Evolutionary conservation across 1,284 basidiomycete genomes (phyloP).

Genomic region (Boletus smithii): DNA sequence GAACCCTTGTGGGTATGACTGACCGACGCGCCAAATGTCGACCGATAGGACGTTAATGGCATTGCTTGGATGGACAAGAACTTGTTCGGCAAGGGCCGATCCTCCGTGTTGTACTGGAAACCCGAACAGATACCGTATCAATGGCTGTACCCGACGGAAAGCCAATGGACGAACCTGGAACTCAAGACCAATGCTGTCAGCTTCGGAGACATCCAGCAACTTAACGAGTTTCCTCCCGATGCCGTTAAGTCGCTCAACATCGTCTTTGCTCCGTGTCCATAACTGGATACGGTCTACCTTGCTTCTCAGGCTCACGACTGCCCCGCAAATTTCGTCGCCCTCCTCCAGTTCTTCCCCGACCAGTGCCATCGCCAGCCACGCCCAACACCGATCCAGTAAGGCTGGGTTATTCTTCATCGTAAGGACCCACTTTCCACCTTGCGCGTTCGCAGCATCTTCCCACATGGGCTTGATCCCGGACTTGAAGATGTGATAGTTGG

Average conservation of each 20-base stretch:
- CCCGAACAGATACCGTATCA: conserved; percentile 4
- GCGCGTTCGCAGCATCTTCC: conserved; percentile 90
- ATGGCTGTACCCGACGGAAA: conserved; percentile 1
- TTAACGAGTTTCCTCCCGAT: conserved; percentile 82
- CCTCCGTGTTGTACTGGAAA: conserved; percentile 73
- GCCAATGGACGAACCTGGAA: conserved; percentile 63
- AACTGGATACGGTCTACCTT: conserved; percentile 88
- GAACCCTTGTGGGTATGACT: conserved; percentile 25
- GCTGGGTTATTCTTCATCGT: conserved; percentile 83
- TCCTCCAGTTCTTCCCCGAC: conserved; percentile 90
- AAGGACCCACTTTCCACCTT: conserved; percentile 92
- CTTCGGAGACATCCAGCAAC: conserved; percentile 75
- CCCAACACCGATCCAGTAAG: conserved; percentile 86
- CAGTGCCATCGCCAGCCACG: conserved; percentile 86
- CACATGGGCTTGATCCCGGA: conserved; percentile 91
- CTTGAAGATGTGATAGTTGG: conserved; percentile 95
- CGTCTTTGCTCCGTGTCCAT: conserved; percentile 82
- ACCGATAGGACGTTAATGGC: conserved; percentile 60
- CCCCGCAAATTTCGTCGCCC: conserved; percentile 83
- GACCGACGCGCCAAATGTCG: conserved; percentile 47
- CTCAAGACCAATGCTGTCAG: conserved; percentile 79
- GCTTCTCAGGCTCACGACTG: conserved; percentile 83
- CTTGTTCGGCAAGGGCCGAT: conserved; percentile 72
- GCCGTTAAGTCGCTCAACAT: conserved; percentile 78
- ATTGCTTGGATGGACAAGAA: conserved; percentile 75